Evolutionary conservation across 202 grass and related monocot genomes (phyloP).

Genomic region (Bolboschoenoplectus hybrid): DNA sequence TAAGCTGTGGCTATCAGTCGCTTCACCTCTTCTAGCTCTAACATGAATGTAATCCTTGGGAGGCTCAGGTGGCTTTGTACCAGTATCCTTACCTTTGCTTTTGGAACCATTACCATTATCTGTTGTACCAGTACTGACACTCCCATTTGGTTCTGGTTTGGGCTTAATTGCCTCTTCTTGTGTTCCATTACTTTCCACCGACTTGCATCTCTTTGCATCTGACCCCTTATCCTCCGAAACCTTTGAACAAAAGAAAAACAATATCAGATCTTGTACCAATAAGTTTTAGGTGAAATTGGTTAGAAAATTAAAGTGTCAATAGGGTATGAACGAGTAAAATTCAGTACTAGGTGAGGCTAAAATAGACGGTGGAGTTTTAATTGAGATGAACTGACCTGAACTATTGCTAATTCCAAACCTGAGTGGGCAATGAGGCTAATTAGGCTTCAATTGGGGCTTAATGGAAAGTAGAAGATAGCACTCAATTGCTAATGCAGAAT

Average conservation of each 20-base stretch:
- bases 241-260: conserved; percentile 36
- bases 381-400: conserved; percentile 12
- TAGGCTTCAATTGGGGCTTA: not conserved
- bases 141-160: conserved; percentile 63
- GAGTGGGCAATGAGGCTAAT: not conserved
- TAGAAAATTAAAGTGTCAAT: not conserved
- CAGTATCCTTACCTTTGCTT: conserved; percentile 68
- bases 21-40: conserved; percentile 90
- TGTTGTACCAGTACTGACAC: conserved; percentile 53
- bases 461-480: not conserved
- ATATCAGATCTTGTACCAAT: conserved; percentile 48
- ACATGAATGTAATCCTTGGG: conserved; percentile 97
- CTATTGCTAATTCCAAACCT: not conserved
- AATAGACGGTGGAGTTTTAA: not conserved
- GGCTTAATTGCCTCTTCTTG: conserved; percentile 67
- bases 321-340: not conserved
- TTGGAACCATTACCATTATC: conserved; percentile 56
- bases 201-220: conserved; percentile 67
- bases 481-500: conserved; percentile 4
- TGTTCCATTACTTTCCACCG: conserved; percentile 51
- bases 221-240: conserved; percentile 57
- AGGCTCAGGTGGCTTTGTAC: conserved; percentile 54
- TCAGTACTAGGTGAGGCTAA: not conserved
- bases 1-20: conserved; percentile 96
- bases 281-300: conserved; percentile 12